These are phyloP conservation scores for Calvatia gigantea DNA, from an alignment of 768 basidiomycete species.

Conservation along the genomic window DNA sequence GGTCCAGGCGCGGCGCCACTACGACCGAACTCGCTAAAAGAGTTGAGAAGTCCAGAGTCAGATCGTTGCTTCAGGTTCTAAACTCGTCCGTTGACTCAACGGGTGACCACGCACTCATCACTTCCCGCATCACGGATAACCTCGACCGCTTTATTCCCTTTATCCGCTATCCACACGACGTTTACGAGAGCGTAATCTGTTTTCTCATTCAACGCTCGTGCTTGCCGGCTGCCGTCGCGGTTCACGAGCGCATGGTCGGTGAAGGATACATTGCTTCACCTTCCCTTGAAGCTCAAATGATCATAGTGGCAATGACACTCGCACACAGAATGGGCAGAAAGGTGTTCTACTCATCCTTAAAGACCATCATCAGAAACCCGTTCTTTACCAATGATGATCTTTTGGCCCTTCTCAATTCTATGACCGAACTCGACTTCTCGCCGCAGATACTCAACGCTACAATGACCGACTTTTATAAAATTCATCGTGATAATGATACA, in stretches of 20 bases:
- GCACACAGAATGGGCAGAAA: background rate
- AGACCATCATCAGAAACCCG: background rate
- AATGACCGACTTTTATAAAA: background rate
- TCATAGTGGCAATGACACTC: background rate
- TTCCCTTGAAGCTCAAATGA: conserved; percentile 9
- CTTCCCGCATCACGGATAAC: background rate
- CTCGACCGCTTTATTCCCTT: background rate
- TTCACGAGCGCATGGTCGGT: conserved; percentile 1
- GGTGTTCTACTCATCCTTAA: background rate
- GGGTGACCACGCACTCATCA: background rate
- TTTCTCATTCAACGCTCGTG: background rate
- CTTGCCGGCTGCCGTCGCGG: background rate
- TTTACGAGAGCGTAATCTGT: background rate
- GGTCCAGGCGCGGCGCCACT: background rate
- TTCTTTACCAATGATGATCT: background rate
- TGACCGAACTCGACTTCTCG: background rate
- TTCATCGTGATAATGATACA: background rate
- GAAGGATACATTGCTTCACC: conserved; percentile 2
- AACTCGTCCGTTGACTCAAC: background rate
- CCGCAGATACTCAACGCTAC: background rate
- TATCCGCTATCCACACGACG: background rate
- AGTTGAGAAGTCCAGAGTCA: background rate
- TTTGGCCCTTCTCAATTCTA: background rate
- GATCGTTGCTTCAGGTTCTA: background rate
- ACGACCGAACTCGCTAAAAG: background rate